Base-by-base conservation (phyloP, 805 yeast genomes). In the Hanseniaspora pseudoguilliermondii region DNA sequence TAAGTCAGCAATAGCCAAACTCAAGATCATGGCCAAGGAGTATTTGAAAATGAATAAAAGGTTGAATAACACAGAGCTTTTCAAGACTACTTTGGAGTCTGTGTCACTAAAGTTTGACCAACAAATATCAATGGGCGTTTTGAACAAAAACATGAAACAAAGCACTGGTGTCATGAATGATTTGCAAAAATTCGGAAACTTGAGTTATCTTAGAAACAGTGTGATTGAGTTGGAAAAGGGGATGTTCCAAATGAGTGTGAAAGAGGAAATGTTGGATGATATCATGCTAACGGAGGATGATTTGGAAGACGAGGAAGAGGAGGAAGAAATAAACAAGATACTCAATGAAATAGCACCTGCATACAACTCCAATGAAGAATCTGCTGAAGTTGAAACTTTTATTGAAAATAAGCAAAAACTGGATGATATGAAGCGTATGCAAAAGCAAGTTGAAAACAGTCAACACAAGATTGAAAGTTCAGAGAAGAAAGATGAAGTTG, bases 201-300 rank as follows among this genome's bases (percentile, higher is more conserved):
- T 93, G 54, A 97, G 97, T 0, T 89, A 84, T 60, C 70, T 93
- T 54, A 81, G 81, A 62, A 81, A 79, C 11, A 83, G 95, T 0
- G 88, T 91, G 86, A 84, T 84, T 64, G 95, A 84, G 62, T 71
- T 93, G 57, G 86, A 91, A 58, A 83, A 79, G 64, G 99, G 93
- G 69, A 75, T 91, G 62, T 82, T 86, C 80, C 85, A 83, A 68
- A 79, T 86, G 13, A 93, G 93, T 0, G 78, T 93, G 47, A 88
- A 93, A 54, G 87, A 86, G 61, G 98, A 93, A 66, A 93, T 93
- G 97, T 83, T 90, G 66, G 88, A 86, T 57, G 99, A 93, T 65
- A 81, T 86, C 59, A 69, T 74, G 50, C 70, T 79, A 57, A 82
- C 77, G 21, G 87, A 82, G 34, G 83, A 77, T 20, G 86, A 81